Evolutionary conservation across 1,139 yeast genomes (phyloP).

Genomic region (Yamadazyma buinensis): DNA sequence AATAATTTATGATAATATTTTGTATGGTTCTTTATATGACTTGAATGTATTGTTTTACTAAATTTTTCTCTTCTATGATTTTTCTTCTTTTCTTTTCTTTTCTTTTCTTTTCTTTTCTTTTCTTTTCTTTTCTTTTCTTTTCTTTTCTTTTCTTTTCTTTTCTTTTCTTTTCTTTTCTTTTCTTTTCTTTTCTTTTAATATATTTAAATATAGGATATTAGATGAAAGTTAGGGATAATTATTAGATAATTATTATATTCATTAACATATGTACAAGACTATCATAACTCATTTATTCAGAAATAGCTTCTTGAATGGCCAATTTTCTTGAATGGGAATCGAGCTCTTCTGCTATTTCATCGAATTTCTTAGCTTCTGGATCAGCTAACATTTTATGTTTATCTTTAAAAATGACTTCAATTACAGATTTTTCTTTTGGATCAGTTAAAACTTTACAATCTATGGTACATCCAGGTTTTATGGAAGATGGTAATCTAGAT

Average conservation of each 20-base stretch:
- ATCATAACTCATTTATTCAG: slow-evolving; percentile 11
- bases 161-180: too few species aligned
- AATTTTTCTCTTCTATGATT: too few species aligned
- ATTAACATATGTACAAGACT: slow-evolving; percentile 8
- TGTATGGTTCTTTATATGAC: too few species aligned
- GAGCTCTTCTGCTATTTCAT: slow-evolving; percentile 53
- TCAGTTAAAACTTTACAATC: slow-evolving; percentile 53
- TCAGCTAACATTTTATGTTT: slow-evolving; percentile 67
- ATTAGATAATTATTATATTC: background rate
- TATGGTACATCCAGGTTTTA: slow-evolving; percentile 48
- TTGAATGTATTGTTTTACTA: too few species aligned
- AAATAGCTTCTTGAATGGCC: slow-evolving; percentile 61
- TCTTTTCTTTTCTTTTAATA: background rate
- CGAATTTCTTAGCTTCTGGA: slow-evolving; percentile 52
- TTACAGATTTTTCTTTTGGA: slow-evolving; percentile 49
- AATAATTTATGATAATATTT: too few species aligned
- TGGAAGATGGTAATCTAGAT: slow-evolving; percentile 71
- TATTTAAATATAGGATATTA: background rate
- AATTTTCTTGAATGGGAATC: slow-evolving; percentile 71
- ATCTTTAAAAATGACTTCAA: slow-evolving; percentile 79
- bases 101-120: too few species aligned
- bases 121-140: too few species aligned
- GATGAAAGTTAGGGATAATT: background rate
- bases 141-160: too few species aligned
- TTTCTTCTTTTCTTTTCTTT: too few species aligned